Percentiles rank a stretch among this genome's conserved stretches.
Conservation (phyloP, 768 basidiomycete genomes). For the Pleurotus cornucopiae region DNA sequence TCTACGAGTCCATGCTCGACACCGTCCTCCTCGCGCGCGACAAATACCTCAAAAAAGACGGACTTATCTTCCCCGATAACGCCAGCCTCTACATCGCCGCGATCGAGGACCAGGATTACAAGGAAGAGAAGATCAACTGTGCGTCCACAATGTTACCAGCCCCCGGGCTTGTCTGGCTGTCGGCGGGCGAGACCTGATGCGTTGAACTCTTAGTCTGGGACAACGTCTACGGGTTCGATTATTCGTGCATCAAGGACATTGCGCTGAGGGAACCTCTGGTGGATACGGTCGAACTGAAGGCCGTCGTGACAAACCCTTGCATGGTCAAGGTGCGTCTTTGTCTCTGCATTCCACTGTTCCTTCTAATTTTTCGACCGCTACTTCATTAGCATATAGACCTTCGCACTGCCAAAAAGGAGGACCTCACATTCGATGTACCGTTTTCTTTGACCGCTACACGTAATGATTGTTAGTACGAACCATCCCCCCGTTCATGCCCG, state of each 20-base stretch:
- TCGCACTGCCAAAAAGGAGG: slow-evolving; percentile 90
- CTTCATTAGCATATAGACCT: slow-evolving; percentile 76
- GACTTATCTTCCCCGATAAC: slow-evolving; percentile 94
- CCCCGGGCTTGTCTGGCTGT: neutral
- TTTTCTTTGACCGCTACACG: slow-evolving; percentile 82
- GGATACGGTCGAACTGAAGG: slow-evolving; percentile 96
- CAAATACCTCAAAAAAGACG: slow-evolving; percentile 89
- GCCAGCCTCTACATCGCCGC: slow-evolving; percentile 92
- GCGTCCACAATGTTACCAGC: slow-evolving; percentile 26
- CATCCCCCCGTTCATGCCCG: slow-evolving; percentile 4
- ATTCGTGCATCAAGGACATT: slow-evolving; percentile 98
- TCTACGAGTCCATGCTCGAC: slow-evolving; percentile 99
- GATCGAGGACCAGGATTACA: slow-evolving; percentile 99
- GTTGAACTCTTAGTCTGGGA: slow-evolving; percentile 82
- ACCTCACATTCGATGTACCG: slow-evolving; percentile 78
- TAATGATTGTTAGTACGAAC: slow-evolving; percentile 75
- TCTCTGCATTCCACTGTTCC: neutral
- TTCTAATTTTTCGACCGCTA: slow-evolving; percentile 7
- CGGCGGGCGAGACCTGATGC: slow-evolving; percentile 6
- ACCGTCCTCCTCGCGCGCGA: slow-evolving; percentile 96
- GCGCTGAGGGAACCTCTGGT: slow-evolving; percentile 95
- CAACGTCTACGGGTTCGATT: slow-evolving; percentile 99
- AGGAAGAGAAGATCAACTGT: slow-evolving; percentile 99
- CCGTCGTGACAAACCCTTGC: slow-evolving; percentile 91
- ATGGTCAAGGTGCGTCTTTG: slow-evolving; percentile 65